Conservation (phyloP, 768 basidiomycete species). For the Gymnopilus junonius region DNA sequence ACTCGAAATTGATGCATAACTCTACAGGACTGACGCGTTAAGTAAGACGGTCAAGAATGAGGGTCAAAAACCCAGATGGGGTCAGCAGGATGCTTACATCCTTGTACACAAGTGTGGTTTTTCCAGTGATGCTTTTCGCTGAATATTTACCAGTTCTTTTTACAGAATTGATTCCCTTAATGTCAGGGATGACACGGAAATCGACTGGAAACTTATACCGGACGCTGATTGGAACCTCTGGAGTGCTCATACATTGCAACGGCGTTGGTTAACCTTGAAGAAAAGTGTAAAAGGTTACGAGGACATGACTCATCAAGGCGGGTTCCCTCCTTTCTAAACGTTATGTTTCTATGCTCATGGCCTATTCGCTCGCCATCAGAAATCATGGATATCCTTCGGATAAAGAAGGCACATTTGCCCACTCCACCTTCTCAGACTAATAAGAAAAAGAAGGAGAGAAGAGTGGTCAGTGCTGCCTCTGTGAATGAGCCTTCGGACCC, state of each 20-base stretch:
- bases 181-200: conserved; percentile 80
- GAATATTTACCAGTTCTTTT: no score
- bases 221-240: conserved; percentile 83
- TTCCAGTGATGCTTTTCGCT: neutral
- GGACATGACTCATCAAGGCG: conserved; percentile 81
- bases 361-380: conserved; percentile 44
- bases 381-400: conserved; percentile 79
- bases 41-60: conserved; percentile 75
- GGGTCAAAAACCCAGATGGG: conserved; percentile 75
- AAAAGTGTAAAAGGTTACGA: conserved; percentile 75
- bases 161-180: conserved; percentile 73
- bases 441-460: conserved; percentile 48
- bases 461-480: conserved; percentile 55
- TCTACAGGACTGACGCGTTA: conserved; percentile 74
- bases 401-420: conserved; percentile 71
- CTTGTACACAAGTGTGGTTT: conserved; percentile 76
- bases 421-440: conserved; percentile 24
- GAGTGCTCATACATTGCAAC: conserved; percentile 81
- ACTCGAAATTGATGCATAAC: neutral
- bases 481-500: conserved; percentile 41
- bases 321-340: conserved; percentile 12
- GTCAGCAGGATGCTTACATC: conserved; percentile 74
- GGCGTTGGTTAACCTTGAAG: conserved; percentile 84
- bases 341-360: conserved; percentile 5
- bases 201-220: conserved; percentile 80